Conservation (phyloP, 805 yeast genomes). For the Starmerella khaoyaiensis region DNA sequence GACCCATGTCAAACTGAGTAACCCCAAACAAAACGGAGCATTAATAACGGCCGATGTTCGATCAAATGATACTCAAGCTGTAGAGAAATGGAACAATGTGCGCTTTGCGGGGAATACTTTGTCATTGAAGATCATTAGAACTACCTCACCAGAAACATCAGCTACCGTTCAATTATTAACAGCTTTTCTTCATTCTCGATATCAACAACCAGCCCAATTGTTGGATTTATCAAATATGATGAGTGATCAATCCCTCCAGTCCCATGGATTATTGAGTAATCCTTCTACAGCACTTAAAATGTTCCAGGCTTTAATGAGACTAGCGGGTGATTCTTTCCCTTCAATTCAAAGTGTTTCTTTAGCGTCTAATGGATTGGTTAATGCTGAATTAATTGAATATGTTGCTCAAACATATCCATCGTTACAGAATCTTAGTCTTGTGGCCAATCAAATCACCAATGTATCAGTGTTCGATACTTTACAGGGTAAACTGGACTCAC, state of each 20-base stretch:
- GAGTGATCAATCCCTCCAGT: conserved; percentile 46
- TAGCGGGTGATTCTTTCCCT: conserved; percentile 45
- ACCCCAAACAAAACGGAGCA: conserved; percentile 44
- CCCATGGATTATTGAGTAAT: conserved; percentile 52
- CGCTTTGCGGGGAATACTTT: conserved; percentile 65
- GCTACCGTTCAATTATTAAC: conserved; percentile 50
- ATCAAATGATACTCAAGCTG: conserved; percentile 43
- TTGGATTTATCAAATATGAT: conserved; percentile 55
- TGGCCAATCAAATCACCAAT: conserved; percentile 54
- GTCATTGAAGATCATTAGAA: conserved; percentile 34
- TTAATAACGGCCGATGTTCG: conserved; percentile 48
- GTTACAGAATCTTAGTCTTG: conserved; percentile 65
- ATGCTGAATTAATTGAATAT: conserved; percentile 45
- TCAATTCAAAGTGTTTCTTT: conserved; percentile 50
- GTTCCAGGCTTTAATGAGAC: conserved; percentile 78
- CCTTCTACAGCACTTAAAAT: conserved; percentile 59
- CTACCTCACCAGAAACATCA: conserved; percentile 10
- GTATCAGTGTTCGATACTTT: conserved; percentile 55
- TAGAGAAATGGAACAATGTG: conserved; percentile 58
- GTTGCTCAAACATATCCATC: conserved; percentile 64
- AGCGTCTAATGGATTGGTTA: conserved; percentile 43
- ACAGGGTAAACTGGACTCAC: conserved; percentile 56
- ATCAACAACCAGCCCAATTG: conserved; percentile 49
- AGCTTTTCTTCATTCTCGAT: conserved; percentile 50
- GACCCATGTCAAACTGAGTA: conserved; percentile 41